Conservation (phyloP, 2,329 filamentous ascomycete genomes). For the Penicillium thymicola region DNA sequence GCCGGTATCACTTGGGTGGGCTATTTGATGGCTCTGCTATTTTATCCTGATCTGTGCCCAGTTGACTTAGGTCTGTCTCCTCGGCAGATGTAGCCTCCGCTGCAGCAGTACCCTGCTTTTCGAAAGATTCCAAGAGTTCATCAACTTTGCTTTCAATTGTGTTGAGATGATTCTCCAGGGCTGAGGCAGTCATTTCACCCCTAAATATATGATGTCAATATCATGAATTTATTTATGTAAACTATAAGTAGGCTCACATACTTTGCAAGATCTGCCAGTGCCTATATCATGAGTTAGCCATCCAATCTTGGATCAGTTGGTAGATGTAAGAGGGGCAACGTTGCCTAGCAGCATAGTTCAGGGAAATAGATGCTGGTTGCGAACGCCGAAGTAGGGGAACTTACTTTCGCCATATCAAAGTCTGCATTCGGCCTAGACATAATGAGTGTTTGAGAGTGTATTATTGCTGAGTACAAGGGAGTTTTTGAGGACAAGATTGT, state of each 20-base stretch:
- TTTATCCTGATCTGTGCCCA: slow-evolving; percentile 1
- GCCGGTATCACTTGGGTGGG: slow-evolving; percentile 60
- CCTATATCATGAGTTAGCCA: slow-evolving; percentile 7
- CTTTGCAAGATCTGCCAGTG: slow-evolving; percentile 22
- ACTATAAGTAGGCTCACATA: neutral
- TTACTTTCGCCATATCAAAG: slow-evolving; percentile 2
- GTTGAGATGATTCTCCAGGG: slow-evolving; percentile 19
- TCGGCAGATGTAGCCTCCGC: neutral
- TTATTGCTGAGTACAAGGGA: neutral
- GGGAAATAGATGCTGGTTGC: neutral
- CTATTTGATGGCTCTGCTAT: slow-evolving; percentile 24
- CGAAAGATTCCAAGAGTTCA: slow-evolving; percentile 27
- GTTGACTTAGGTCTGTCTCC: neutral
- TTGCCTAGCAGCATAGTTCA: neutral
- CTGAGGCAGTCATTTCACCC: slow-evolving; percentile 22
- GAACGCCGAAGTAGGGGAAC: neutral
- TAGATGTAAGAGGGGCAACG: neutral
- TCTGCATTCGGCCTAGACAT: neutral
- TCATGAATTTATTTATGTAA: neutral
- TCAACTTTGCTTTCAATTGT: slow-evolving; percentile 25
- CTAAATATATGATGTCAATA: slow-evolving; percentile 8
- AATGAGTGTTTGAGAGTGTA: neutral
- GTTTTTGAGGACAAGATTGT: neutral
- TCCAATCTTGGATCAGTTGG: neutral
- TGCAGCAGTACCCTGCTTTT: slow-evolving; percentile 7